Evolutionary conservation across 306 rosid genomes (phyloP).

Genomic region (Comarum palustre): DNA sequence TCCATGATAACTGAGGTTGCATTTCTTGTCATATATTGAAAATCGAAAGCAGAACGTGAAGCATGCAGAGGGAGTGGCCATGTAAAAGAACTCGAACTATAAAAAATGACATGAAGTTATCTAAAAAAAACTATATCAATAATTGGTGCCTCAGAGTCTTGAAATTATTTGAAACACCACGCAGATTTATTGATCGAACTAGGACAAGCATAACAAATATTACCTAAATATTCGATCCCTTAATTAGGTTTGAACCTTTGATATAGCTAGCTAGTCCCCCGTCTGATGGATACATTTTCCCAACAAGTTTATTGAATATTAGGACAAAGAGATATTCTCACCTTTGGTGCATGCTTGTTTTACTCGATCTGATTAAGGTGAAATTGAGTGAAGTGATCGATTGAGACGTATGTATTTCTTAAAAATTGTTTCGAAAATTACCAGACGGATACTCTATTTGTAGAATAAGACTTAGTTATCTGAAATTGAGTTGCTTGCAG

Average conservation of each 20-base stretch:
- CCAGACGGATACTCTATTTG: not conserved
- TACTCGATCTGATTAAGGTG: not conserved
- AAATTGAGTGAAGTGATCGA: not conserved
- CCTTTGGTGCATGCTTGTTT: not conserved
- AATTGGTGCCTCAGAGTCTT: not conserved
- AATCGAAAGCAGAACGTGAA: conserved; percentile 17
- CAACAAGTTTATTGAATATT: not conserved
- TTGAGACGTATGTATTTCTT: not conserved
- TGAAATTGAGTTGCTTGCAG: not conserved
- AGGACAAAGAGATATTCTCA: not conserved
- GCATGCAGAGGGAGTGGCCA: conserved; percentile 3
- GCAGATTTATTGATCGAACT: not conserved
- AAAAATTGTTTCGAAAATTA: not conserved
- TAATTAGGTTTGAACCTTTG: not conserved
- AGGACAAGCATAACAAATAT: not conserved
- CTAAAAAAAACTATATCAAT: not conserved
- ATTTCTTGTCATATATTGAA: conserved; percentile 3
- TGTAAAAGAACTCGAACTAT: not conserved
- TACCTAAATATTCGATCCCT: not conserved
- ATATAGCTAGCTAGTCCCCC: too few relatives aligned
- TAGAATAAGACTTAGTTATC: not conserved
- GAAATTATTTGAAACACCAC: not conserved
- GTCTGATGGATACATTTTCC: not conserved
- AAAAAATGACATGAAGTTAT: not conserved
- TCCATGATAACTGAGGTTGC: not conserved